phyloP scores from a whole-genome alignment of 352 stramenopile genomes.

The Phytopythium sindhum region DNA sequence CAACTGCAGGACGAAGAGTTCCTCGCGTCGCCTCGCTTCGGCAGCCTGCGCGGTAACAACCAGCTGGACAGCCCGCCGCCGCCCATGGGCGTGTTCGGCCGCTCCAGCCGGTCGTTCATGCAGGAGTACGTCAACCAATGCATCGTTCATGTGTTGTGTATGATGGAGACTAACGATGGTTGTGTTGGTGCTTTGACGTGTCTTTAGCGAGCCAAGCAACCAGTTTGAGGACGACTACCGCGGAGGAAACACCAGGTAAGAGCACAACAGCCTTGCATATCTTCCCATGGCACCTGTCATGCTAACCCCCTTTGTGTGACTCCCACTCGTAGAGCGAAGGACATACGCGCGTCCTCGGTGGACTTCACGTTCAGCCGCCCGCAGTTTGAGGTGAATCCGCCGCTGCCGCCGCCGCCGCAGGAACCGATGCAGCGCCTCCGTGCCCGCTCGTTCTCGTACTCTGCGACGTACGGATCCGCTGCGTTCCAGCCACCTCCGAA shows the following conservation, averaged over 20 bases:
- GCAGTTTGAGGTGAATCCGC: constrained; percentile 46
- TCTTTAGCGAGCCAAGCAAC: constrained; percentile 25
- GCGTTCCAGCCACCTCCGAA: constrained; percentile 35
- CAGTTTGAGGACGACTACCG: constrained; percentile 34
- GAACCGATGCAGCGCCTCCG: constrained; percentile 68
- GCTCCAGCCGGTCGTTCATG: constrained; percentile 24
- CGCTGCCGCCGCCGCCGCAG: constrained; percentile 62
- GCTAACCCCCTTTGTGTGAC: constrained; percentile 7
- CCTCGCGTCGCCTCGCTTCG: constrained; percentile 51
- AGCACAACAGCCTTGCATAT: neutral
- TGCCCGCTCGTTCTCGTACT: constrained; percentile 78
- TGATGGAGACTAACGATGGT: constrained; percentile 7
- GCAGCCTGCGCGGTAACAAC: constrained; percentile 18
- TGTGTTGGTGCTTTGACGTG: constrained; percentile 1
- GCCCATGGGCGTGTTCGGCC: constrained; percentile 26
- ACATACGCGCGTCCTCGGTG: constrained; percentile 68
- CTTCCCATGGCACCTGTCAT: no score
- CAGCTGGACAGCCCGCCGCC: constrained; percentile 11
- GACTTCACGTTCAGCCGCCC: constrained; percentile 65
- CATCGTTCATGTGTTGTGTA: neutral
- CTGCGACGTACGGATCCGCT: constrained; percentile 44
- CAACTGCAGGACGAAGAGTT: constrained; percentile 70
- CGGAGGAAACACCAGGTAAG: constrained; percentile 20
- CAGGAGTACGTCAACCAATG: constrained; percentile 21
- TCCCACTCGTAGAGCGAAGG: constrained; percentile 33